Percentiles rank a stretch among this genome's conserved stretches.
Conservation (phyloP, 2,329 filamentous ascomycete species). For the Arthroderma uncinatum region DNA sequence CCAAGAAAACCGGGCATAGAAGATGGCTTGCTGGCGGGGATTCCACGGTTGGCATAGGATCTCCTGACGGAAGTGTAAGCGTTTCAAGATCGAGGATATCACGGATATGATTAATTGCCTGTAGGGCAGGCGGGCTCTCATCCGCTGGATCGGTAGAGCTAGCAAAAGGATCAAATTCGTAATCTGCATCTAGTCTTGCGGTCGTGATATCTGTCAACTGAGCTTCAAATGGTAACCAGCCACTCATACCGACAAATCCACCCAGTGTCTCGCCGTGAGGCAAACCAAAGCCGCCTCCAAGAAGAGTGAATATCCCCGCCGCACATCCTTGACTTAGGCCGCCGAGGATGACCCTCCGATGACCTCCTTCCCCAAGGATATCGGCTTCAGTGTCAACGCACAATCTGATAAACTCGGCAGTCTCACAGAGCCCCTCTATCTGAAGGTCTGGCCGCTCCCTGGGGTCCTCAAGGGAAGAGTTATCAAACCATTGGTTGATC, state of each 20-base stretch:
- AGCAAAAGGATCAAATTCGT: not conserved
- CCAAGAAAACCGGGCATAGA: constrained; percentile 35
- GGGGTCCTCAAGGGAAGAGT: constrained; percentile 34
- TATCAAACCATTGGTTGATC: constrained; percentile 45
- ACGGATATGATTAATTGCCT: not conserved
- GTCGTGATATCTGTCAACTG: not conserved
- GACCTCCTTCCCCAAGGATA: constrained; percentile 27
- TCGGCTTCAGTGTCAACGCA: constrained; percentile 28
- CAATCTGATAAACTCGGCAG: constrained; percentile 25
- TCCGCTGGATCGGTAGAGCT: not conserved
- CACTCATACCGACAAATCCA: constrained; percentile 40
- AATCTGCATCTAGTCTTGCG: not conserved
- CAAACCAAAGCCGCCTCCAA: constrained; percentile 18
- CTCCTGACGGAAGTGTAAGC: constrained; percentile 25
- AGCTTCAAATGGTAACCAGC: constrained; percentile 34
- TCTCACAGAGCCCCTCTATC: constrained; percentile 37
- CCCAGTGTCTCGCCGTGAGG: constrained; percentile 22
- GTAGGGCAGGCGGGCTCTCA: not conserved
- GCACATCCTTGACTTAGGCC: constrained; percentile 47
- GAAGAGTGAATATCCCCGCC: constrained; percentile 33
- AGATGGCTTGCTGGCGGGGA: not conserved
- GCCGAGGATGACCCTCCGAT: constrained; percentile 35
- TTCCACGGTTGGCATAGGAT: too few relatives aligned
- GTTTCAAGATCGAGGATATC: constrained; percentile 24
- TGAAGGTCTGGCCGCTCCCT: constrained; percentile 35